Evolutionary conservation across 176 grass and related monocot species (phyloP).

Genomic region (Luzula sylvatica): DNA sequence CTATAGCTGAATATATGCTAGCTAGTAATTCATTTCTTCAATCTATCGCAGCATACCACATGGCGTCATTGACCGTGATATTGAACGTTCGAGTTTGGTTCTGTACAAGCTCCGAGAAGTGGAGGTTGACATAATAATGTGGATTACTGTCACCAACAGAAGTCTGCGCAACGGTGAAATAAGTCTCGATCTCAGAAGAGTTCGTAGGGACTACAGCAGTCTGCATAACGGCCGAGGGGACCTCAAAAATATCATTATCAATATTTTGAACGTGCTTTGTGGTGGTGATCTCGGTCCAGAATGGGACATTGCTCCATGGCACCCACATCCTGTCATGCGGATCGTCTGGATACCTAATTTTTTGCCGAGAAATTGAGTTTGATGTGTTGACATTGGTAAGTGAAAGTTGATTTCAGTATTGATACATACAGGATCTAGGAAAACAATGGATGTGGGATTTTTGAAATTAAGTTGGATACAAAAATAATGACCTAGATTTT

Average conservation of each 20-base stretch:
- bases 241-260: constrained; percentile 19
- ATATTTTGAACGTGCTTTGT: constrained; percentile 17
- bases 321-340: constrained; percentile 11
- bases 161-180: too few species aligned
- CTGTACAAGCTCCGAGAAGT: constrained; percentile 29
- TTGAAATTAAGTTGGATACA: too few species aligned
- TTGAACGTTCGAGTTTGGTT: constrained; percentile 26
- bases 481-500: too few species aligned
- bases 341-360: constrained; percentile 19
- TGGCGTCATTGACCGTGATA: constrained; percentile 13
- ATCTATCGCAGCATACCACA: constrained; percentile 4
- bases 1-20: too few species aligned
- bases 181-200: constrained; percentile 14
- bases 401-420: too few species aligned
- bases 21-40: not conserved
- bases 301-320: constrained; percentile 12
- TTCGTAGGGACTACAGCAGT: constrained; percentile 22
- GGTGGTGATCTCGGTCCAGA: constrained; percentile 19
- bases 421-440: too few species aligned
- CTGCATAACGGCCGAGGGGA: constrained; percentile 33
- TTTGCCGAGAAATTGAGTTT: not conserved
- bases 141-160: constrained; percentile 21
- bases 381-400: too few species aligned
- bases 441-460: too few species aligned
- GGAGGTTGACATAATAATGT: constrained; percentile 25